Percentiles rank a stretch among this genome's conserved stretches.
phyloP scores from a whole-genome alignment of 2,329 filamentous ascomycete species.

The Fusarium zealandicum region DNA sequence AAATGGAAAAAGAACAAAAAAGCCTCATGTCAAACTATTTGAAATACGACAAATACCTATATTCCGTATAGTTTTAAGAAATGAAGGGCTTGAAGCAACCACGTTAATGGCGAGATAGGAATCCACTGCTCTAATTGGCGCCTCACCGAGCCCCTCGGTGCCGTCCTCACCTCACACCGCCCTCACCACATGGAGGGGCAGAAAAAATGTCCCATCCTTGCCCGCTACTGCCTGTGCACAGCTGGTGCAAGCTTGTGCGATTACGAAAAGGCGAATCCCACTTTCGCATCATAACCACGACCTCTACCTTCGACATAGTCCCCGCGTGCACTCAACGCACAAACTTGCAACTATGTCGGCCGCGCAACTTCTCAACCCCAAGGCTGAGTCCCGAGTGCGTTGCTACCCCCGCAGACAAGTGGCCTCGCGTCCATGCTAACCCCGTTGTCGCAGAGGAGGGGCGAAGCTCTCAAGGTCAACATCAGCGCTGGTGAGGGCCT shows the following conservation, averaged over 20 bases:
- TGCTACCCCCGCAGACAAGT: conserved; percentile 33
- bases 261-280: conserved; percentile 42
- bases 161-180: conserved; percentile 43
- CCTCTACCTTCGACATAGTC: conserved; percentile 35
- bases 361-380: conserved; percentile 96
- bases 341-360: conserved; percentile 76
- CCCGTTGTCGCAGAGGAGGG: conserved; percentile 73
- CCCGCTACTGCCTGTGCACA: conserved; percentile 43
- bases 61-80: too few species aligned
- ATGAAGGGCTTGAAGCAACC: too few species aligned
- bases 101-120: too few species aligned
- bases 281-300: conserved; percentile 28
- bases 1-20: too few species aligned
- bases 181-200: conserved; percentile 41
- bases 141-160: conserved; percentile 28
- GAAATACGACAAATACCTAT: too few species aligned
- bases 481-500: conserved; percentile 94
- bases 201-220: conserved; percentile 47
- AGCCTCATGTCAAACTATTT: too few species aligned
- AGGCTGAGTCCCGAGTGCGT: conserved; percentile 94
- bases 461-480: conserved; percentile 96
- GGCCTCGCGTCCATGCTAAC: conserved; percentile 36
- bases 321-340: conserved; percentile 24
- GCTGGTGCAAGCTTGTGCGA: conserved; percentile 42
- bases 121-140: conserved; percentile 30